phyloP scores from a whole-genome alignment of 148 eudicot species.

The Agrostemma githago region DNA sequence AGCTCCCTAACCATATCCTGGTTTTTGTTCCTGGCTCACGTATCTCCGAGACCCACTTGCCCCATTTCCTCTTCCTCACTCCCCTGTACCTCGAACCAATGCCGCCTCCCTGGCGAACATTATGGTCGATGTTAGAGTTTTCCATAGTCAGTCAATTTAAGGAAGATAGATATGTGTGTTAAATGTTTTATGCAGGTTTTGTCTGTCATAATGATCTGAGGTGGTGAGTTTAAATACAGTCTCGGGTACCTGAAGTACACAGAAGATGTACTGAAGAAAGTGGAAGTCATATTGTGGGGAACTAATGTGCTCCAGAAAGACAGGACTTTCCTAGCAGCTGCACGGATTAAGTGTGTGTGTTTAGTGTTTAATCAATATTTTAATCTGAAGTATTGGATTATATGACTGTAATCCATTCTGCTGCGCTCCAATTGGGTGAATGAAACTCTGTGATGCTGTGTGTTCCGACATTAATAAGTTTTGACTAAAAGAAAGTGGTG shows the following conservation, averaged over 20 bases:
- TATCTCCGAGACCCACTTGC: constrained; percentile 71
- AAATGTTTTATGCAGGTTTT: neutral
- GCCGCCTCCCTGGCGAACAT: constrained; percentile 20
- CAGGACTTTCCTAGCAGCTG: constrained; percentile 21
- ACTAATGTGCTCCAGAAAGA: constrained; percentile 12
- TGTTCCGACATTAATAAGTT: neutral
- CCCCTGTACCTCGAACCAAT: constrained; percentile 40
- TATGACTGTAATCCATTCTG: constrained; percentile 25
- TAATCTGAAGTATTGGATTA: constrained; percentile 6
- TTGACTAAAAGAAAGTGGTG: neutral
- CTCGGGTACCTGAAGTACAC: neutral
- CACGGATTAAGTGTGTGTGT: neutral
- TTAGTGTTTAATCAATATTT: neutral
- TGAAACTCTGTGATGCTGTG: neutral
- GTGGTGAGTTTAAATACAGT: constrained; percentile 9
- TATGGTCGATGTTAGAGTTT: neutral
- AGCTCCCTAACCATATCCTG: constrained; percentile 64
- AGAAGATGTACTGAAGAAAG: constrained; percentile 12
- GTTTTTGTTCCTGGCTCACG: constrained; percentile 60
- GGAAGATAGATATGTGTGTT: too few relatives aligned
- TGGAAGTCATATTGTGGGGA: constrained; percentile 20
- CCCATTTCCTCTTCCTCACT: constrained; percentile 63
- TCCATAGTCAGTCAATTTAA: constrained; percentile 4
- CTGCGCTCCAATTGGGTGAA: constrained; percentile 10
- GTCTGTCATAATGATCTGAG: neutral